Base-by-base conservation (phyloP, 208 protist species). In the Acanthamoeba royreba region DNA sequence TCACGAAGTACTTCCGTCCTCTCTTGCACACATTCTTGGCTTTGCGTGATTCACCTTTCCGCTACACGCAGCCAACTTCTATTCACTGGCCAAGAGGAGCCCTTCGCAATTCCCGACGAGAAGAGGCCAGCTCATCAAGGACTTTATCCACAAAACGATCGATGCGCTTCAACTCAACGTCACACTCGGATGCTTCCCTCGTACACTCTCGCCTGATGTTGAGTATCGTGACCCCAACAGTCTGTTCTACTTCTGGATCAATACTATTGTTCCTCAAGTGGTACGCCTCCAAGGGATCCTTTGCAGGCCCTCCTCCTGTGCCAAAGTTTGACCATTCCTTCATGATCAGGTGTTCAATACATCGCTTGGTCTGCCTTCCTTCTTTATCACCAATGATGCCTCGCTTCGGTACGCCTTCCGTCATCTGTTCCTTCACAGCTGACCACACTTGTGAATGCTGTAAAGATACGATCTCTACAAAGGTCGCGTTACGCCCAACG, bases 191-290 rank as follows among this genome's bases (percentile, higher is more conserved):
- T 92, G 88, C 88, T 81, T 63, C 19, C 45, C 58, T 15, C 52
- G 0, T 13, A 91, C 85, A 11, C 35, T 72, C 38, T 74, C 53
- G 38, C 85, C 85, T 35, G 52, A 91, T 45, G 53, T n/a, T n/a
- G 35, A 11, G n/a, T 72, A 63, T 31, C 17, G 9, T 42, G 38
- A 52, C 45, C 61, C 88, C 19, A 33, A 35, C 88, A 92, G 88
- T 43, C 49, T 92, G 7, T 81, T 52, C 28, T 22, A 81, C 88
- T 55, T 92, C 88, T 92, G 55, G 5, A 38, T 92, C 88, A 81
- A 92, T 47, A 55, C 1, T 31, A 61, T 92, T 15, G 45, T 92
- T 11, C 88, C 88, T 17, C 25, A n/a, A 25, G 40, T 81, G 33
- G 81, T 89, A 89, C 33, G 40, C 28, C 0, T 7, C 9, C 15